Evolutionary conservation across 2,329 filamentous ascomycete genomes (phyloP).

Genomic region (Diplodia intermedia): DNA sequence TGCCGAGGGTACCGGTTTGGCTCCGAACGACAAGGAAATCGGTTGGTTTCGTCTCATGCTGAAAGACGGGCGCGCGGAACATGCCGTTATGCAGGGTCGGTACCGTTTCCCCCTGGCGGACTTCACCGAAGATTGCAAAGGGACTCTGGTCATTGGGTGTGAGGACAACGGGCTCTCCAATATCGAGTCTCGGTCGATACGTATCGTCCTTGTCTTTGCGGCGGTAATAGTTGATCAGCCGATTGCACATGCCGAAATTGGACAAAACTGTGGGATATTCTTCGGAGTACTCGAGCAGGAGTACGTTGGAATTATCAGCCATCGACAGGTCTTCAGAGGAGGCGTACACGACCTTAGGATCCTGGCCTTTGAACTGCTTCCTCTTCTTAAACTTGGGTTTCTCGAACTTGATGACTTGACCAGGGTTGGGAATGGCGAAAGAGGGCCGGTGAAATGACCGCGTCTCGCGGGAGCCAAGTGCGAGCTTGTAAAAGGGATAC

Average conservation of each 20-base stretch:
- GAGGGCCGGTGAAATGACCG: slow-evolving; percentile 84
- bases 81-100: slow-evolving; percentile 93
- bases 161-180: slow-evolving; percentile 88
- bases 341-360: slow-evolving; percentile 78
- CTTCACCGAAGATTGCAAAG: slow-evolving; percentile 92
- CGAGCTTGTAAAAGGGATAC: slow-evolving; percentile 95
- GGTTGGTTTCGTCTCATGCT: slow-evolving; percentile 75
- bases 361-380: slow-evolving; percentile 81
- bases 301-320: slow-evolving; percentile 84
- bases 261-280: slow-evolving; percentile 90
- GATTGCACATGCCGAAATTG: slow-evolving; percentile 96
- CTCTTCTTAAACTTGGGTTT: slow-evolving; percentile 74
- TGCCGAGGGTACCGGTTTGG: slow-evolving; percentile 78
- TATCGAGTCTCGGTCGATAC: slow-evolving; percentile 76
- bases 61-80: slow-evolving; percentile 93
- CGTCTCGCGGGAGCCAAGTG: slow-evolving; percentile 73
- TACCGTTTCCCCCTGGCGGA: slow-evolving; percentile 88
- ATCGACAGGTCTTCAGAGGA: slow-evolving; percentile 83
- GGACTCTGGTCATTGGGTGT: slow-evolving; percentile 94
- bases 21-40: slow-evolving; percentile 90
- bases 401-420: slow-evolving; percentile 74
- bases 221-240: slow-evolving; percentile 95
- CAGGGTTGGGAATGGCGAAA: slow-evolving; percentile 70
- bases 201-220: slow-evolving; percentile 76
- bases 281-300: slow-evolving; percentile 95